Evolutionary conservation across 2,329 filamentous ascomycete species (phyloP).

Genomic region (Aureobasidium musti): DNA sequence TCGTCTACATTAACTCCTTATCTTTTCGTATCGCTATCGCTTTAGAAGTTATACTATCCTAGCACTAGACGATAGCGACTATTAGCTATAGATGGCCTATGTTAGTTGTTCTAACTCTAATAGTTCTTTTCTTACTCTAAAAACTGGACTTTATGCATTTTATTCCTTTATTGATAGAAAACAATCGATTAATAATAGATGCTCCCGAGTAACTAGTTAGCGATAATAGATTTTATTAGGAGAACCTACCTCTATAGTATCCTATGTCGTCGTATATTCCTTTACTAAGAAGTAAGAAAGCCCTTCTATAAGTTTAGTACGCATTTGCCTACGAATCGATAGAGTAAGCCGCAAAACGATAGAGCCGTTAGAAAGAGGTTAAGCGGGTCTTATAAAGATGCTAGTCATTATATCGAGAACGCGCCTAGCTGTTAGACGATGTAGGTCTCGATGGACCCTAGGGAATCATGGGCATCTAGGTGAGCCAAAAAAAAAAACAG

Average conservation of each 20-base stretch:
- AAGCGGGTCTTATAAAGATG: constrained; percentile 43
- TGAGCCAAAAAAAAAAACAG: too few relatives aligned
- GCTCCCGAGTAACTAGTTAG: not conserved
- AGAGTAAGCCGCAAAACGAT: constrained; percentile 27
- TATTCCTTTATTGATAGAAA: not conserved
- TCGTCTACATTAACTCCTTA: too few relatives aligned
- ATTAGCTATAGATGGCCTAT: not conserved
- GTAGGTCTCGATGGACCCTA: too few relatives aligned
- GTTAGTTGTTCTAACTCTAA: not conserved
- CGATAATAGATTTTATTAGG: not conserved
- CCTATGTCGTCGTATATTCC: not conserved
- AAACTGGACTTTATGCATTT: not conserved
- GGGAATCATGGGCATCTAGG: too few relatives aligned
- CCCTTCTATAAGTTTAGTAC: not conserved
- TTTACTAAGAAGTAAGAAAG: not conserved
- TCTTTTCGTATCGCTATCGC: not conserved
- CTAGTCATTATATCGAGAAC: constrained; percentile 40
- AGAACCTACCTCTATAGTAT: not conserved
- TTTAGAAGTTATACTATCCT: not conserved
- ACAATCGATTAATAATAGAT: too few relatives aligned
- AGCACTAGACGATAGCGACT: not conserved
- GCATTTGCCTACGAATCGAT: not conserved
- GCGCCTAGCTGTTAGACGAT: constrained; percentile 75
- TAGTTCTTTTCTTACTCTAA: not conserved
- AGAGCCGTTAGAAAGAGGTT: constrained; percentile 40